Percentiles rank a stretch among this genome's conserved stretches.
Evolutionary conservation across 1,284 basidiomycete genomes (phyloP).

Genomic region (Tremellales sp.): DNA sequence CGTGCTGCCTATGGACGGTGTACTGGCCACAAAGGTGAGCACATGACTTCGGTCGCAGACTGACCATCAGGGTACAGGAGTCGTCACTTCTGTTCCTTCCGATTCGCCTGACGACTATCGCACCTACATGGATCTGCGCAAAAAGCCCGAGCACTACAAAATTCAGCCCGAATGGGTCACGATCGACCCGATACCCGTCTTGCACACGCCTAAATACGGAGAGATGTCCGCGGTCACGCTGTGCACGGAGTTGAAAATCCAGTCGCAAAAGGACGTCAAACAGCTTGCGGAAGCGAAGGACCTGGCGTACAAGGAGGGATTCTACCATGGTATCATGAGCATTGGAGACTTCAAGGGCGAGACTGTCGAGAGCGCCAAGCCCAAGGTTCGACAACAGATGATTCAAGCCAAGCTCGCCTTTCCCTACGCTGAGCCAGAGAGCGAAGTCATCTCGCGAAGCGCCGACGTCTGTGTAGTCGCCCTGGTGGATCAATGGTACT

Average conservation of each 20-base stretch:
- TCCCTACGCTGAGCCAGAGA: slow-evolving; percentile 94
- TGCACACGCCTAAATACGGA: slow-evolving; percentile 85
- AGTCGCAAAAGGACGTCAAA: slow-evolving; percentile 90
- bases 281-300: slow-evolving; percentile 96
- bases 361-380: slow-evolving; percentile 85
- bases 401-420: slow-evolving; percentile 75
- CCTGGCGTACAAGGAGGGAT: slow-evolving; percentile 96
- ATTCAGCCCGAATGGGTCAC: slow-evolving; percentile 87
- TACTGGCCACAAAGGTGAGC: slow-evolving; percentile 80
- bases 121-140: slow-evolving; percentile 85
- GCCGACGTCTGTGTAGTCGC: slow-evolving; percentile 97
- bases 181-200: slow-evolving; percentile 80
- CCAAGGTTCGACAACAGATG: slow-evolving; percentile 79
- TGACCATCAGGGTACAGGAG: slow-evolving; percentile 75
- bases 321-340: slow-evolving; percentile 88
- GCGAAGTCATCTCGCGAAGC: slow-evolving; percentile 81
- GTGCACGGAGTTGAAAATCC: slow-evolving; percentile 87
- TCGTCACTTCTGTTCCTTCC: slow-evolving; percentile 96
- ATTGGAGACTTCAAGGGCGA: slow-evolving; percentile 84
- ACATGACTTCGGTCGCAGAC: neutral
- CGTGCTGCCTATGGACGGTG: slow-evolving; percentile 96
- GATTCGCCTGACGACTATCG: slow-evolving; percentile 98
- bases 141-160: slow-evolving; percentile 96
- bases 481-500: slow-evolving; percentile 98
- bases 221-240: slow-evolving; percentile 86